A percentile compares a stretch with the other conserved stretches of the same genome.
Conservation (phyloP, 257 asterid genomes). For the Knoxia roxburghii region DNA sequence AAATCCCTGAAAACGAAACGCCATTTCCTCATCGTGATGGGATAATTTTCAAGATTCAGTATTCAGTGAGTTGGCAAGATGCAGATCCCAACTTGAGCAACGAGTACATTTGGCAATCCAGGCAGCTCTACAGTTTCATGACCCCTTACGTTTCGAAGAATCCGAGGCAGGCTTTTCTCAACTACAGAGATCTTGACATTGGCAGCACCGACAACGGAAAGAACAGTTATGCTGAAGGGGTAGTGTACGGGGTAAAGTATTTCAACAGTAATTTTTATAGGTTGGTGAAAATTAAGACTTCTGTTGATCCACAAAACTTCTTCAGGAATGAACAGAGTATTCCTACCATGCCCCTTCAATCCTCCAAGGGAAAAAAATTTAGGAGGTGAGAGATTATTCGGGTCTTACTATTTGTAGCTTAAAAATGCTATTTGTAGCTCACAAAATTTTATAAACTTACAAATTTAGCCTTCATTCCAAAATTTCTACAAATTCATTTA, state of each 20-base stretch:
- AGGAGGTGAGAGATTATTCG: too few species aligned
- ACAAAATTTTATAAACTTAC: too few species aligned
- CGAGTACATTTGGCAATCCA: slow-evolving; percentile 10
- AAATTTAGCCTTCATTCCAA: too few species aligned
- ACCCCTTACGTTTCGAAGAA: slow-evolving; percentile 29
- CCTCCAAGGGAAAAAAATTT: background rate
- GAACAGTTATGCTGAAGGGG: slow-evolving; percentile 15
- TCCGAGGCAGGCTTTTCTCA: slow-evolving; percentile 41
- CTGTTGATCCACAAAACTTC: slow-evolving; percentile 22
- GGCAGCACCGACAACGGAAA: slow-evolving; percentile 17
- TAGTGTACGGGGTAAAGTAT: slow-evolving; percentile 25
- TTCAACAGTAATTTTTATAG: slow-evolving; percentile 26
- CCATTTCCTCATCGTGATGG: slow-evolving; percentile 45
- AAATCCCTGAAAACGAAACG: slow-evolving; percentile 22
- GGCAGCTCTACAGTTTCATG: slow-evolving; percentile 28
- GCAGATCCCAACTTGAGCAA: slow-evolving; percentile 18
- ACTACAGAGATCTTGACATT: slow-evolving; percentile 41
- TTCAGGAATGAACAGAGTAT: slow-evolving; percentile 36
- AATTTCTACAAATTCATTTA: too few species aligned
- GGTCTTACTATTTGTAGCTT: too few species aligned
- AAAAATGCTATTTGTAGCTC: too few species aligned
- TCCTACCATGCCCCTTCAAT: slow-evolving; percentile 12
- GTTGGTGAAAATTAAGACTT: slow-evolving; percentile 24
- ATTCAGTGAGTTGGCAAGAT: slow-evolving; percentile 28
- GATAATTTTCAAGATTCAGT: slow-evolving; percentile 35